Percentiles rank a stretch among this genome's conserved stretches.
phyloP scores from a whole-genome alignment of 2,329 filamentous ascomycete species.

The Paraphaeosphaeria minitans region DNA sequence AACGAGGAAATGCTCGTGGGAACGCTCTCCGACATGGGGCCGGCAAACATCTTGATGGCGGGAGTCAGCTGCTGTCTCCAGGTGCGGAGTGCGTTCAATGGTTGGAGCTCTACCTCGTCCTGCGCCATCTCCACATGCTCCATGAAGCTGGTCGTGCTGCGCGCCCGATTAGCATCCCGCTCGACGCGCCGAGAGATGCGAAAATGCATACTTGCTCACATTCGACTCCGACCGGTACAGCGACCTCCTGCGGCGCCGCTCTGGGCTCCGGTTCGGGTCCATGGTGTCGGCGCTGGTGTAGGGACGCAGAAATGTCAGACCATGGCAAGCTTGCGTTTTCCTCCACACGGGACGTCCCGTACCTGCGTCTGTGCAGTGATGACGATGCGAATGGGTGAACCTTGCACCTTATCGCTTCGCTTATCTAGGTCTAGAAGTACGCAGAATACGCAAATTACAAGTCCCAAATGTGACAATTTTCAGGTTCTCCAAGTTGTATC shows the following conservation, averaged over 20 bases:
- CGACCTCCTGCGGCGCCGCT: constrained; percentile 40
- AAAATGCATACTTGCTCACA: constrained; percentile 53
- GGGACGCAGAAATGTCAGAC: constrained; percentile 16
- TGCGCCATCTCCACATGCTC: constrained; percentile 99
- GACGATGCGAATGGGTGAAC: constrained; percentile 1
- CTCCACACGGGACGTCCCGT: neutral
- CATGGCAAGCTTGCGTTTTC: constrained; percentile 17
- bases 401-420: neutral
- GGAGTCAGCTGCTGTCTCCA: constrained; percentile 44
- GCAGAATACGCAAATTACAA: too few species aligned
- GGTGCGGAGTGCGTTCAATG: constrained; percentile 26
- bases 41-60: constrained; percentile 72
- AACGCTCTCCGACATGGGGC: constrained; percentile 93
- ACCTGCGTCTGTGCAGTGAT: constrained; percentile 8
- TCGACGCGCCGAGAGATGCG: neutral
- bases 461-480: too few species aligned
- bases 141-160: constrained; percentile 71
- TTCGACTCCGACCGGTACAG: constrained; percentile 73
- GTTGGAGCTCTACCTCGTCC: constrained; percentile 71
- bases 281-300: constrained; percentile 22
- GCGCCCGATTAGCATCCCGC: constrained; percentile 21
- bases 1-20: constrained; percentile 94
- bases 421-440: neutral
- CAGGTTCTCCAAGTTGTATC: too few species aligned
- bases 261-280: constrained; percentile 42